Percentiles rank a stretch among this genome's conserved stretches.
These are phyloP conservation scores for Apiospora koreana DNA, from an alignment of 2,329 filamentous ascomycete genomes.

Conservation along the genomic window DNA sequence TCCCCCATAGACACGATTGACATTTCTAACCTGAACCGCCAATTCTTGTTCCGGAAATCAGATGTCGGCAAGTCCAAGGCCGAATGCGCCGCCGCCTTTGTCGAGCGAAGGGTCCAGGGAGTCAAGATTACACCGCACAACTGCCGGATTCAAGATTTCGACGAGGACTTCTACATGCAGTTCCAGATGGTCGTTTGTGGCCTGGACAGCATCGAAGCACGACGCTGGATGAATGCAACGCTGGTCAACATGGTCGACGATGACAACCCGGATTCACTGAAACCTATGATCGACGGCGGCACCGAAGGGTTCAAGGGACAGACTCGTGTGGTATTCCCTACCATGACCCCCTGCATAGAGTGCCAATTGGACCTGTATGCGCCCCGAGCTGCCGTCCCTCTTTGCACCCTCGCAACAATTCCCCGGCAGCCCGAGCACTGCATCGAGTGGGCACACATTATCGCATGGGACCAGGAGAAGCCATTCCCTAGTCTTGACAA, in stretches of 20 bases:
- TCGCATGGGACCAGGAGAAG: slow-evolving; percentile 89
- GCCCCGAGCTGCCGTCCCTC: slow-evolving; percentile 91
- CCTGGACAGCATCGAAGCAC: slow-evolving; percentile 92
- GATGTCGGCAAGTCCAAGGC: slow-evolving; percentile 96
- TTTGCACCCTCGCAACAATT: slow-evolving; percentile 95
- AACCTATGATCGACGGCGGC: slow-evolving; percentile 93
- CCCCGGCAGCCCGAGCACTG: slow-evolving; percentile 97
- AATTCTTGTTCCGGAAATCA: slow-evolving; percentile 89
- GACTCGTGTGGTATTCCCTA: slow-evolving; percentile 86
- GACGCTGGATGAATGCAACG: slow-evolving; percentile 98
- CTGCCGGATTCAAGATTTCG: slow-evolving; percentile 94
- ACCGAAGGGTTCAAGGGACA: slow-evolving; percentile 99
- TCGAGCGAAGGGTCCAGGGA: slow-evolving; percentile 84
- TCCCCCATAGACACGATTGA: slow-evolving; percentile 81
- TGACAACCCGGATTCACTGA: slow-evolving; percentile 80
- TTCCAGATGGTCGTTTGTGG: slow-evolving; percentile 94
- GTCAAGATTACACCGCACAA: slow-evolving; percentile 94
- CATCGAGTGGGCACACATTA: slow-evolving; percentile 98
- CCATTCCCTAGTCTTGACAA: slow-evolving; percentile 87
- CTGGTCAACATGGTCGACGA: slow-evolving; percentile 87
- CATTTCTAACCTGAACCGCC: slow-evolving; percentile 95
- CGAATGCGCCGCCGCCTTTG: slow-evolving; percentile 87
- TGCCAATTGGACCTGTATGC: slow-evolving; percentile 99
- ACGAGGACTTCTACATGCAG: slow-evolving; percentile 94
- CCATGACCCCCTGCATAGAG: slow-evolving; percentile 93